Conservation (phyloP, 2,329 filamentous ascomycete genomes). For the Arachnopeziza araneosa region DNA sequence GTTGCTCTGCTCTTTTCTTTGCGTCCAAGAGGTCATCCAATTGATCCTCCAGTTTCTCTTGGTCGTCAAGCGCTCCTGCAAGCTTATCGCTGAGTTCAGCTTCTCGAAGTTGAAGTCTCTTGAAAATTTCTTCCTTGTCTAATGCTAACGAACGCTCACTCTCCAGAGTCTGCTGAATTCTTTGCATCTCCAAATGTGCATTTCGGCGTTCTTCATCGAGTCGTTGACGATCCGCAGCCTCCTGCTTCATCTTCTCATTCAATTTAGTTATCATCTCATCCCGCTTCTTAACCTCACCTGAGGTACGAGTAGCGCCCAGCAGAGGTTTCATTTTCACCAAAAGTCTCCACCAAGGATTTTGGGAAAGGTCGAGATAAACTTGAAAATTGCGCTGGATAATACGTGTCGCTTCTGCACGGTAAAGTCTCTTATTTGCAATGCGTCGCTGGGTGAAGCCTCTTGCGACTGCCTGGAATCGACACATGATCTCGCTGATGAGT, state of each 20-base stretch:
- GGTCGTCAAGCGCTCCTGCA: conserved; percentile 84
- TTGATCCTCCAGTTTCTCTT: conserved; percentile 90
- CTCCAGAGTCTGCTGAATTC: conserved; percentile 89
- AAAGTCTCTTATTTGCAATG: conserved; percentile 86
- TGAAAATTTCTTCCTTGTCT: conserved; percentile 99
- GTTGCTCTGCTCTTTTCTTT: conserved; percentile 82
- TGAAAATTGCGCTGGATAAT: conserved; percentile 95
- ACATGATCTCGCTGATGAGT: conserved; percentile 90
- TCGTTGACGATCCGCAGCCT: conserved; percentile 67
- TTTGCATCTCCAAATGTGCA: conserved; percentile 78
- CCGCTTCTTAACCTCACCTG: conserved; percentile 87
- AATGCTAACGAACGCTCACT: conserved; percentile 92
- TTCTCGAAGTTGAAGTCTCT: conserved; percentile 88
- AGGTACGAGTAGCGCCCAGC: conserved; percentile 84
- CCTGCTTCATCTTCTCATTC: conserved; percentile 74
- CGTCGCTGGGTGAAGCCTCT: conserved; percentile 85
- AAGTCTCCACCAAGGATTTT: conserved; percentile 96
- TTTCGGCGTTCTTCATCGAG: conserved; percentile 89
- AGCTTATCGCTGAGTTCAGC: conserved; percentile 89
- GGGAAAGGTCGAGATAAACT: conserved; percentile 81
- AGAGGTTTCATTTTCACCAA: conserved; percentile 94
- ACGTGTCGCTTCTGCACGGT: conserved; percentile 86
- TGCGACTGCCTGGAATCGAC: conserved; percentile 85
- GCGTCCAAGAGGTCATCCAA: conserved; percentile 82
- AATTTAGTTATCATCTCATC: conserved; percentile 90